These are phyloP conservation scores for Arxiozyma bovina DNA, from an alignment of 1,139 yeast genomes.

Conservation along the genomic window DNA sequence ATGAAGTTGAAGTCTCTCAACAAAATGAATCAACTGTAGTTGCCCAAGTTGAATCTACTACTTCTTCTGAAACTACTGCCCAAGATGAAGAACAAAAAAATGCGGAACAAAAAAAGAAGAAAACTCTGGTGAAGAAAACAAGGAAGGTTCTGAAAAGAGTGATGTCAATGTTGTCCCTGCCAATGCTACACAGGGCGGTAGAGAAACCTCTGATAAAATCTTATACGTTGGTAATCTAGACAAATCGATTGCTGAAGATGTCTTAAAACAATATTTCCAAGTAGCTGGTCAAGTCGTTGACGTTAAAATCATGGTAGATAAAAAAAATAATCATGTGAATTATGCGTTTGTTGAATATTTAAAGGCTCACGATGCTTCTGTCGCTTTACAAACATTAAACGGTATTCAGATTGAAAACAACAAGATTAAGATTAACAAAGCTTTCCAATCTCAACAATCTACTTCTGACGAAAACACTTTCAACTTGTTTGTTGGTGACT, in stretches of 20 bases:
- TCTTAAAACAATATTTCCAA: slow-evolving; percentile 52
- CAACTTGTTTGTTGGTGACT: slow-evolving; percentile 80
- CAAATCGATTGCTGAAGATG: slow-evolving; percentile 55
- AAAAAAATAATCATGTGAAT: slow-evolving; percentile 63
- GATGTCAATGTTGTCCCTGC: slow-evolving; percentile 43
- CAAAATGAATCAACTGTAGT: neutral
- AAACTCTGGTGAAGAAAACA: slow-evolving; percentile 1
- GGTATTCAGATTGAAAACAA: slow-evolving; percentile 45
- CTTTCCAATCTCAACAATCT: slow-evolving; percentile 65
- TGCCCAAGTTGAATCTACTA: neutral
- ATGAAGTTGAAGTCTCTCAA: slow-evolving; percentile 1
- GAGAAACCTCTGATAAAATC: slow-evolving; percentile 65
- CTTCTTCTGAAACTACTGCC: neutral
- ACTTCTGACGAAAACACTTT: slow-evolving; percentile 46
- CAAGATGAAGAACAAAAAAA: slow-evolving; percentile 3
- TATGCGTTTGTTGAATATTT: slow-evolving; percentile 80
- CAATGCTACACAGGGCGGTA: slow-evolving; percentile 68
- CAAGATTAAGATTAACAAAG: slow-evolving; percentile 68
- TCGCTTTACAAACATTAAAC: slow-evolving; percentile 53
- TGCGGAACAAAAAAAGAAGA: neutral
- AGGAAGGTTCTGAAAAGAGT: slow-evolving; percentile 4
- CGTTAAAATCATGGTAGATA: slow-evolving; percentile 65
- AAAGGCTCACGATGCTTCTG: slow-evolving; percentile 47
- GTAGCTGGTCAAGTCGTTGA: slow-evolving; percentile 52
- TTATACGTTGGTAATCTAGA: slow-evolving; percentile 72